Percentiles rank a stretch among this genome's conserved stretches.
phyloP scores from a whole-genome alignment of 495 filamentous ascomycete genomes.

The Xylaria castorea region DNA sequence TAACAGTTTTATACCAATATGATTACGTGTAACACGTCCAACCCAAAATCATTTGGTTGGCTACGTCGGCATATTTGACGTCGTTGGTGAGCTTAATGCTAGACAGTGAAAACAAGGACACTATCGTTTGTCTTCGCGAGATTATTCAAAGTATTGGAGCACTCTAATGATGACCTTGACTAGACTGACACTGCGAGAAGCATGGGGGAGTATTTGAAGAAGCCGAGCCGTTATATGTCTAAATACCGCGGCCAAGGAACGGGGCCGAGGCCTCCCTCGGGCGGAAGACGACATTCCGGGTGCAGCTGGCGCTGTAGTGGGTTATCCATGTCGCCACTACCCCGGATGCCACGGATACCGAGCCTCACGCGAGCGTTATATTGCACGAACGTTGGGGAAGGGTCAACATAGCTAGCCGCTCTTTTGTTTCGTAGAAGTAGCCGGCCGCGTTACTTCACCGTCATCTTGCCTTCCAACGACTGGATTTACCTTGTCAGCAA shows the following conservation, averaged over 20 bases:
- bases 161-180: not conserved
- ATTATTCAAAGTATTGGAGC: not conserved
- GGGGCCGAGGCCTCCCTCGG: not conserved
- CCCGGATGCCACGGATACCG: slow-evolving; percentile 10
- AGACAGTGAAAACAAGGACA: not conserved
- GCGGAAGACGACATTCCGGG: not conserved
- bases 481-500: not conserved
- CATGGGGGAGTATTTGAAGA: not conserved
- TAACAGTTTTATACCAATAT: not conserved
- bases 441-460: not conserved
- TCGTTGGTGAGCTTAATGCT: not conserved
- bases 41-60: not conserved
- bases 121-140: not conserved
- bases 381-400: not conserved
- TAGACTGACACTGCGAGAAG: not conserved
- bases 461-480: not conserved
- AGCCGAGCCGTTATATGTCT: not conserved
- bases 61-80: not conserved
- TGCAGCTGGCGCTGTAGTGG: not conserved
- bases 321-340: not conserved
- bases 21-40: not conserved
- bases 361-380: not conserved
- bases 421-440: not conserved
- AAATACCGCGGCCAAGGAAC: not conserved
- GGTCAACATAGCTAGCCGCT: not conserved